Base-by-base conservation (phyloP, 495 filamentous ascomycete species). In the Hypomontagnella monticulosa region DNA sequence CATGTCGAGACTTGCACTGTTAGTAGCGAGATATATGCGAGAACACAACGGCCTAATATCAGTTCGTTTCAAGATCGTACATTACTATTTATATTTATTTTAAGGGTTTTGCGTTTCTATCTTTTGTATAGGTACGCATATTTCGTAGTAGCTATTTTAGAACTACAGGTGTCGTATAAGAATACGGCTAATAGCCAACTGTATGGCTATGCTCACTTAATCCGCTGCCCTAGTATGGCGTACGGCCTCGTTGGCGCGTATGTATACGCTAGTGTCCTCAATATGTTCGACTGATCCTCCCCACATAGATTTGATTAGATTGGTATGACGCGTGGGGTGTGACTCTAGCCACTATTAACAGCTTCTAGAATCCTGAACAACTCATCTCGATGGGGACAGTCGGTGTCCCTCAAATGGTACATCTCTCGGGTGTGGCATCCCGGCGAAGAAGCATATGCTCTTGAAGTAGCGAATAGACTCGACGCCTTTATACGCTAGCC, bases 81-180 rank as follows among this genome's bases (percentile, higher is more conserved):
- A 27, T 27, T 27, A 27, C 23, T 43, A 15, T 43, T 20, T 44
- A 6, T 44, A 8, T 44, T 20, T 44, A 44, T 20, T 44, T 20
- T 19, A 1, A 44, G n/a, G n/a, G 11, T 44, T 15, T 44, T 19
- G 5, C 20, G 18, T 19, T 15, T 16, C 18, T 7, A 20, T 20
- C 7, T 4, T 44, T 20, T 23, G 12, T 38, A 11, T 37, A 40
- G 4, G 11, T 16, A 33, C 4, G 12, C 23, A n/a, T 5, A 55
- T 38, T 23, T 32, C 42, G 15, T 20, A 4, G 27, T 55, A 19
- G 38, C 43, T 14, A 33, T 20, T 14, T 32, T 43, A 34, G 6
- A 34, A 43, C 52, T 55, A 18, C 40, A 43, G 15, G n/a, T 27
- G 40, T 9, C 40, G 14, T 43, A 55, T 19, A 34, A 30, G 23